Percentiles rank a stretch among this genome's conserved stretches.
Evolutionary conservation across 345 rosid species (phyloP).

Genomic region (Anastatica hierochuntica): DNA sequence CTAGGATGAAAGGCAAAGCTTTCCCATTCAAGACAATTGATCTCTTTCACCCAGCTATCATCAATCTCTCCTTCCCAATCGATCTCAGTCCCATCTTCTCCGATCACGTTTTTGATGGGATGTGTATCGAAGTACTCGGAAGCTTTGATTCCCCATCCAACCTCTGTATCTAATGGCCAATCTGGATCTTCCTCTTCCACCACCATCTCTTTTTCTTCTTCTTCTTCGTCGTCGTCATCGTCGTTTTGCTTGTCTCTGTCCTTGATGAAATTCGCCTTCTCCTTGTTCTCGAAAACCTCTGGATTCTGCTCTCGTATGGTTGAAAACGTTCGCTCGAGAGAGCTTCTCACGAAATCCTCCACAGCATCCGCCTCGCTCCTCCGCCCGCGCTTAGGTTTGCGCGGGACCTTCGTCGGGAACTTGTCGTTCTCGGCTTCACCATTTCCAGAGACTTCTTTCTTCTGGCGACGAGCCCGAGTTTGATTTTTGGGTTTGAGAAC

Average conservation of each 20-base stretch:
- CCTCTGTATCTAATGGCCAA: conserved; percentile 93
- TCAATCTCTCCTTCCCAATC: conserved; percentile 93
- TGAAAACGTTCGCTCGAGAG: conserved; percentile 57
- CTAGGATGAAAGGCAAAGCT: conserved; percentile 84
- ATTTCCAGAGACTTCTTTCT: too few relatives aligned
- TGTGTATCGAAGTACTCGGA: conserved; percentile 86
- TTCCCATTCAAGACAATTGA: conserved; percentile 89
- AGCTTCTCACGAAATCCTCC: conserved; percentile 63
- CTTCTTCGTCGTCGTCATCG: conserved; percentile 15
- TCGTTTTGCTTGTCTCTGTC: too few relatives aligned
- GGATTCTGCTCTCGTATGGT: conserved; percentile 52
- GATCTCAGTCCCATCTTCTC: conserved; percentile 70
- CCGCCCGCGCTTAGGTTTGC: conserved; percentile 61
- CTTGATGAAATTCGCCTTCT: conserved; percentile 33
- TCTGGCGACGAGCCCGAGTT: too few relatives aligned
- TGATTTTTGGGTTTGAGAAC: conserved; percentile 16
- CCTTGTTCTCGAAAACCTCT: conserved; percentile 38
- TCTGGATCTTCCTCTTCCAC: conserved; percentile 72
- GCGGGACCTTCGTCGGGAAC: conserved; percentile 39
- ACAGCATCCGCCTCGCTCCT: conserved; percentile 75
- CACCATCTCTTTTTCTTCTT: conserved; percentile 38
- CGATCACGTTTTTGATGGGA: conserved; percentile 65
- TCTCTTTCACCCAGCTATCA: conserved; percentile 77
- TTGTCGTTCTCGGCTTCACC: conserved; percentile 1
- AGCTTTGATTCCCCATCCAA: conserved; percentile 91